These are phyloP conservation scores for Stagonosporopsis tanaceti DNA, from an alignment of 2,329 filamentous ascomycete species.

Conservation along the genomic window DNA sequence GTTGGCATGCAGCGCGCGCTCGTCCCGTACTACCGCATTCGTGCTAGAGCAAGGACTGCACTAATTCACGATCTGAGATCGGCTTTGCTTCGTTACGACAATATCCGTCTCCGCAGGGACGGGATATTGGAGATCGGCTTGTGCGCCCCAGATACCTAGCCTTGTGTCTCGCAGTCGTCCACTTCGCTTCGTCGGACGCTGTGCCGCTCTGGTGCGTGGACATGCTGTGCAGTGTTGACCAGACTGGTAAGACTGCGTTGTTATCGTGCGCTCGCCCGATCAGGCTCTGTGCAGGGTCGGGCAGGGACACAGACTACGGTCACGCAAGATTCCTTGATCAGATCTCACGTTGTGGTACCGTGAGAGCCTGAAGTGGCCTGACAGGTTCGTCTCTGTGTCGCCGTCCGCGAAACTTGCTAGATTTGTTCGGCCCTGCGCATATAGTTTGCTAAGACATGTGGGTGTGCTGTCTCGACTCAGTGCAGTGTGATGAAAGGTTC, in stretches of 20 bases:
- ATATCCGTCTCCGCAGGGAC: conserved; percentile 8
- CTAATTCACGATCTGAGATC: conserved; percentile 6
- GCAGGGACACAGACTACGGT: not conserved
- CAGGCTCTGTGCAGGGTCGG: conserved; percentile 7
- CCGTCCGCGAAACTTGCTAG: conserved; percentile 5
- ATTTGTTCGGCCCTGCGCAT: conserved; percentile 5
- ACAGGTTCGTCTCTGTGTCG: conserved; percentile 9
- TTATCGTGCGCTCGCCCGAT: conserved; percentile 10
- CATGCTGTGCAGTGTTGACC: conserved; percentile 1
- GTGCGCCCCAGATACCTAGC: not conserved
- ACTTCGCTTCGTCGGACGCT: not conserved
- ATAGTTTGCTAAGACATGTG: not conserved
- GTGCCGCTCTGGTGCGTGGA: conserved; percentile 1
- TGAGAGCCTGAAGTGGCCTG: conserved; percentile 13
- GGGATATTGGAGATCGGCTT: conserved; percentile 9
- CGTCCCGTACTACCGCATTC: conserved; percentile 4
- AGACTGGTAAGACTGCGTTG: not conserved
- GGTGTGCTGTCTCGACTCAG: not conserved
- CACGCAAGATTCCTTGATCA: conserved; percentile 12
- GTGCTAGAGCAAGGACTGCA: not conserved
- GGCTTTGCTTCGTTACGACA: conserved; percentile 9
- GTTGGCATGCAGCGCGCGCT: not conserved
- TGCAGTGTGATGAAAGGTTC: not conserved
- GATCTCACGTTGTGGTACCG: conserved; percentile 10
- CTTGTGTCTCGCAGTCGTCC: conserved; percentile 4